phyloP scores from a whole-genome alignment of 208 protist genomes.

The Angomonas deanei region DNA sequence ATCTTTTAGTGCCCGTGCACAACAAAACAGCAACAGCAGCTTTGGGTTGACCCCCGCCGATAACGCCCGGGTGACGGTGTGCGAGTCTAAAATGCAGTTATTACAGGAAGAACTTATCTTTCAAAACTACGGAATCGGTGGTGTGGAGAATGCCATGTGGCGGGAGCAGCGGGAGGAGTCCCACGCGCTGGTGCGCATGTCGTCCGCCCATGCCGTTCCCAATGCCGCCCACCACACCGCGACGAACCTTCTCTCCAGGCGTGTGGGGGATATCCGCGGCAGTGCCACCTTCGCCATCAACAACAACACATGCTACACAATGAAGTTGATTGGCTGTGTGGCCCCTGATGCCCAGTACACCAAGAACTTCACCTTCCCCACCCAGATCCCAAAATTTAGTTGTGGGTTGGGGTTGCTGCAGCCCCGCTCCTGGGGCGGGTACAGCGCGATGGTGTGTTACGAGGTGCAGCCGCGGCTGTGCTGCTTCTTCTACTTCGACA shows the following conservation, averaged over 20 bases:
- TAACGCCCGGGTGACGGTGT: background rate
- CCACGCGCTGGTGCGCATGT: slow-evolving; percentile 47
- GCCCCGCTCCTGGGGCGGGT: slow-evolving; percentile 58
- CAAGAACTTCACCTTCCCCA: slow-evolving; percentile 45
- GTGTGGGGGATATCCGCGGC: slow-evolving; percentile 26
- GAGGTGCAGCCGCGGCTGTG: slow-evolving; percentile 36
- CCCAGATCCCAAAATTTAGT: slow-evolving; percentile 29
- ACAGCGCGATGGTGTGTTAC: slow-evolving; percentile 61
- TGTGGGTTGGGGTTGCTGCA: slow-evolving; percentile 57
- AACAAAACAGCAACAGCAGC: no score
- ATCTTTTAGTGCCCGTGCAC: no score
- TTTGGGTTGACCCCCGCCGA: background rate
- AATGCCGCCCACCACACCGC: slow-evolving; percentile 32
- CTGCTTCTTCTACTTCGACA: slow-evolving; percentile 72
- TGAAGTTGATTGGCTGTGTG: slow-evolving; percentile 43
- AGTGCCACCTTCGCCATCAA: slow-evolving; percentile 46
- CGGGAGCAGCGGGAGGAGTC: slow-evolving; percentile 41
- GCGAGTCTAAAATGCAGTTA: background rate
- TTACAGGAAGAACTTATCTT: slow-evolving; percentile 5
- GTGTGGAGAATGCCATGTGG: slow-evolving; percentile 50
- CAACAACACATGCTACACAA: slow-evolving; percentile 34
- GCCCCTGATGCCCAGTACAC: slow-evolving; percentile 39
- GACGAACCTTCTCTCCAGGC: slow-evolving; percentile 40
- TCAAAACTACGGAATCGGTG: slow-evolving; percentile 27
- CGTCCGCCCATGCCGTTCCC: slow-evolving; percentile 45